phyloP scores from a whole-genome alignment of 495 filamentous ascomycete species.

The Podospora conica region DNA sequence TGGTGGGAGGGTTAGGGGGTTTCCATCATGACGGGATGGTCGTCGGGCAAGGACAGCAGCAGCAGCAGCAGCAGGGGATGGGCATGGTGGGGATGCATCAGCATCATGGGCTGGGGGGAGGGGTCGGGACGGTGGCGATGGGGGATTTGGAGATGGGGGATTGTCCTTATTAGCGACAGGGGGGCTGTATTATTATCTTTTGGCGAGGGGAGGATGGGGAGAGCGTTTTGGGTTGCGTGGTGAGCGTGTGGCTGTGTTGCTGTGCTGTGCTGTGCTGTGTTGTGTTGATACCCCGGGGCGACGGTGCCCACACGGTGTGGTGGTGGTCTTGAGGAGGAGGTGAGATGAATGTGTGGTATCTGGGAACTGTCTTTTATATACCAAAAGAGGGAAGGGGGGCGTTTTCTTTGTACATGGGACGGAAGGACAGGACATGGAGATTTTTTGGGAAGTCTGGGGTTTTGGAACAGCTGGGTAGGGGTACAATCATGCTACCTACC shows the following conservation, averaged over 20 bases:
- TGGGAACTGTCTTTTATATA: neutral
- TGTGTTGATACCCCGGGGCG: neutral
- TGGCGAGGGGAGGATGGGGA: neutral
- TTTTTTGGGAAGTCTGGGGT: neutral
- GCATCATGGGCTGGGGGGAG: neutral
- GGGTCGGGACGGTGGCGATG: neutral
- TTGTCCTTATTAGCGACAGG: neutral
- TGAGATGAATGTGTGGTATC: neutral
- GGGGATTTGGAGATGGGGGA: constrained; percentile 6
- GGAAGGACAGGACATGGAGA: neutral
- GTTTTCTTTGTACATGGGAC: neutral
- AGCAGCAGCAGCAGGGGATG: constrained; percentile 1
- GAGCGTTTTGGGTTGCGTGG: too few relatives aligned
- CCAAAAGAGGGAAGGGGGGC: neutral
- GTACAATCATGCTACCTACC: neutral
- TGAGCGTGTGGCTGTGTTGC: too few relatives aligned
- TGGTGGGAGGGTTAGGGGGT: neutral
- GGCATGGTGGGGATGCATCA: neutral
- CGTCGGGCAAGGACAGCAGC: neutral
- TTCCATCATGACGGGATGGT: neutral
- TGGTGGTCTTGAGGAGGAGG: too few relatives aligned
- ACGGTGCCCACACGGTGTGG: too few relatives aligned
- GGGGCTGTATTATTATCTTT: constrained; percentile 1
- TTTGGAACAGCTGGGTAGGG: neutral
- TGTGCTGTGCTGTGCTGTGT: neutral